Evolutionary conservation across 805 yeast species (phyloP).

Genomic region (Barnettozyma californica): DNA sequence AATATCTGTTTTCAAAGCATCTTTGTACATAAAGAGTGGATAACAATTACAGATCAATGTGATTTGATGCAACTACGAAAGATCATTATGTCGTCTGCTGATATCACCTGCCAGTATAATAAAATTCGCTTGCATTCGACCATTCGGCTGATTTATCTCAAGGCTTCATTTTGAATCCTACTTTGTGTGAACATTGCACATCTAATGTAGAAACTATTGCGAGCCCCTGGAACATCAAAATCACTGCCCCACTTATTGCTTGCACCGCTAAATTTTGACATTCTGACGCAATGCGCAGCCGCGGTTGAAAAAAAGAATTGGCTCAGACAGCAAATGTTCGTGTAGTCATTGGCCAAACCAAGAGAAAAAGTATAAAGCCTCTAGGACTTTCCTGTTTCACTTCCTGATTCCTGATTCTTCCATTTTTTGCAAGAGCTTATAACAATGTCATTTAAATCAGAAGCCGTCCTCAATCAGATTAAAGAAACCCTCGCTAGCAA

Average conservation of each 20-base stretch:
- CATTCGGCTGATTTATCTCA: background rate
- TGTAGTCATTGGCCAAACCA: background rate
- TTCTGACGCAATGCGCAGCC: background rate
- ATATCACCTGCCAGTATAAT: too few species aligned
- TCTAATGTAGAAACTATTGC: background rate
- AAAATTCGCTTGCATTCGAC: too few species aligned
- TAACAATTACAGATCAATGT: too few species aligned
- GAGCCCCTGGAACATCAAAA: background rate
- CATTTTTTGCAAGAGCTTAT: background rate
- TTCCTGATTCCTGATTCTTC: background rate
- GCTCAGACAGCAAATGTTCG: background rate
- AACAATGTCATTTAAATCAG: slow-evolving; percentile 22
- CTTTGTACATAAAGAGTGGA: too few species aligned
- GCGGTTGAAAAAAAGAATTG: slow-evolving; percentile 1
- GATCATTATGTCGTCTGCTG: too few species aligned
- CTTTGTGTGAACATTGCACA: background rate
- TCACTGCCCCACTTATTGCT: background rate
- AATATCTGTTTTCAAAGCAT: too few species aligned
- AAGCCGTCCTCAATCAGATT: slow-evolving; percentile 20
- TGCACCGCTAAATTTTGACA: background rate
- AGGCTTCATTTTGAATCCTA: background rate
- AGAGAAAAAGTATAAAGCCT: background rate
- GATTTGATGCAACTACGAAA: too few species aligned
- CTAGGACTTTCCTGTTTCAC: background rate
- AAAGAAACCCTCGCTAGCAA: slow-evolving; percentile 16